Evolutionary conservation across 2,329 filamentous ascomycete genomes (phyloP).

Genomic region (Huntiella omanensis): DNA sequence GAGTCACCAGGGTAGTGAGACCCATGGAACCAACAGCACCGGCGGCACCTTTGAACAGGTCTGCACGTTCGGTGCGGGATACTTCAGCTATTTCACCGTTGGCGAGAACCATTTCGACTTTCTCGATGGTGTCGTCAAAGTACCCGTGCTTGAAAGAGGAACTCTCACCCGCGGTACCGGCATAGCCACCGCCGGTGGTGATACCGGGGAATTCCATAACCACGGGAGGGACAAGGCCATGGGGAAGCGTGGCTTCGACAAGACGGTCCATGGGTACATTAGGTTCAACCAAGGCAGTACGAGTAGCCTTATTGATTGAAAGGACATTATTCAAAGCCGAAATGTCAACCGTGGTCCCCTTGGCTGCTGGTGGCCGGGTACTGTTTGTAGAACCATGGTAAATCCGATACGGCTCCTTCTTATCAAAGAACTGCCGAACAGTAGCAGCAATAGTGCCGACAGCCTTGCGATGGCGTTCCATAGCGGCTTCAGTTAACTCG

Average conservation of each 20-base stretch:
- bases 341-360: conserved; percentile 41
- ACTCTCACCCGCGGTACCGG: conserved; percentile 53
- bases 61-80: conserved; percentile 23
- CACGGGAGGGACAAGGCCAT: conserved; percentile 49
- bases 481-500: conserved; percentile 12
- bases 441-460: conserved; percentile 28
- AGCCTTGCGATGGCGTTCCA: conserved; percentile 32
- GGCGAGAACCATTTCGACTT: conserved; percentile 50
- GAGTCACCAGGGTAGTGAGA: conserved; percentile 46
- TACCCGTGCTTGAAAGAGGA: conserved; percentile 52
- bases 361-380: conserved; percentile 34
- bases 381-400: conserved; percentile 62
- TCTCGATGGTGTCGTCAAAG: conserved; percentile 45
- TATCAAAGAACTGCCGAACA: conserved; percentile 29
- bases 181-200: conserved; percentile 52
- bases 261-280: conserved; percentile 59
- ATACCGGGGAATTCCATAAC: conserved; percentile 65
- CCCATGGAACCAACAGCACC: conserved; percentile 52
- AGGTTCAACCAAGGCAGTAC: conserved; percentile 51
- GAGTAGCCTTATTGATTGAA: conserved; percentile 33
- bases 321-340: conserved; percentile 45
- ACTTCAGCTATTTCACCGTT: conserved; percentile 43
- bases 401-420: conserved; percentile 47
- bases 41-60: conserved; percentile 47
- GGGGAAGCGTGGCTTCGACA: conserved; percentile 43